Conservation (phyloP, 2,329 filamentous ascomycete species). For the Fusarium duplospermum region DNA sequence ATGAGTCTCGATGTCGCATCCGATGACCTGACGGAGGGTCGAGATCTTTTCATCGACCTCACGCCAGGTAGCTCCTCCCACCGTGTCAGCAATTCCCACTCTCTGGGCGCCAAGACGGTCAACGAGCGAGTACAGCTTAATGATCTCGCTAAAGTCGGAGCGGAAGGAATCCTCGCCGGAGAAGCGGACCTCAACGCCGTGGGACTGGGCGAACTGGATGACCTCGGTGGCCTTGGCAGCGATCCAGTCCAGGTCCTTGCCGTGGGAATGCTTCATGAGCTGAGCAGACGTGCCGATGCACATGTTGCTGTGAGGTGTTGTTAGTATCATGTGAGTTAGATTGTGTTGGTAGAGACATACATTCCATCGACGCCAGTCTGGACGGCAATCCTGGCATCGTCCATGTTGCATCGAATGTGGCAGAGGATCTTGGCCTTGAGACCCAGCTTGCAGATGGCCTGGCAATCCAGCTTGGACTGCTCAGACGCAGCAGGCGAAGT, state of each 20-base stretch:
- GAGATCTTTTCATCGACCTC: conserved; percentile 91
- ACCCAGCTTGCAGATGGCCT: conserved; percentile 93
- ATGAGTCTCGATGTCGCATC: conserved; percentile 72
- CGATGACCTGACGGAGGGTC: conserved; percentile 72
- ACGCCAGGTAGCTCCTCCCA: conserved; percentile 83
- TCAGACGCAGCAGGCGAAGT: conserved; percentile 88
- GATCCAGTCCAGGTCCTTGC: conserved; percentile 91
- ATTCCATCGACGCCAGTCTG: conserved; percentile 74
- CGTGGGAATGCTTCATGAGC: conserved; percentile 86
- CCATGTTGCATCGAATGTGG: conserved; percentile 49
- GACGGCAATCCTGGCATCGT: conserved; percentile 77
- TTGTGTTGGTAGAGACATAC: background rate
- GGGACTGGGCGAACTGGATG: conserved; percentile 48
- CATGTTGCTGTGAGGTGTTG: conserved; percentile 62
- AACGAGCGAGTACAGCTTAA: conserved; percentile 84
- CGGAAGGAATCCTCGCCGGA: conserved; percentile 89
- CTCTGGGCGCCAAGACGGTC: conserved; percentile 86
- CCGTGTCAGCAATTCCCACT: conserved; percentile 95
- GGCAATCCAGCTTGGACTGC: conserved; percentile 87
- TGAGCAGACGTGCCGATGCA: conserved; percentile 88
- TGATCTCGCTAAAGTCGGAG: conserved; percentile 79
- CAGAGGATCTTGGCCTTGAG: conserved; percentile 71
- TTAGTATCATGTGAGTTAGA: background rate
- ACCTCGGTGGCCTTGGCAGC: conserved; percentile 63
- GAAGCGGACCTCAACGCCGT: conserved; percentile 50